Conservation (phyloP, 768 basidiomycete genomes). For the Termitomyces sp. region DNA sequence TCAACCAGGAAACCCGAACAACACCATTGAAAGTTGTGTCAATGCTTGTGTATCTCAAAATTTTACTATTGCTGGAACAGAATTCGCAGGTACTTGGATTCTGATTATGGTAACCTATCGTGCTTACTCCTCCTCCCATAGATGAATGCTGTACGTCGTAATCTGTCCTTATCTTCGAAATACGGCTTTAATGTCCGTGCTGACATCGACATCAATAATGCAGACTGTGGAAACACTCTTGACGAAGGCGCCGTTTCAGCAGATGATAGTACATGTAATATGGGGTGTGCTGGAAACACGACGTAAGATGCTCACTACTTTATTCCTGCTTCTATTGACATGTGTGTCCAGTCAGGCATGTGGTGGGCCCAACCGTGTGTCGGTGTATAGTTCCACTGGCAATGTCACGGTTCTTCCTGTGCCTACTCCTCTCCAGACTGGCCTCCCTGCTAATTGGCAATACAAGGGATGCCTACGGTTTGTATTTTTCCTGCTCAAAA, state of each 20-base stretch:
- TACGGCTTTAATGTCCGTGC: neutral
- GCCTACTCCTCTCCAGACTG: conserved; percentile 47
- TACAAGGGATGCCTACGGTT: conserved; percentile 68
- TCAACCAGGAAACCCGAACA: conserved; percentile 20
- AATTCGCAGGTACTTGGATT: conserved; percentile 48
- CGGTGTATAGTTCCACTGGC: conserved; percentile 53
- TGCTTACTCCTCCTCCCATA: conserved; percentile 5
- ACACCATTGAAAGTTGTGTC: conserved; percentile 64
- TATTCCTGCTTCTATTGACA: conserved; percentile 2
- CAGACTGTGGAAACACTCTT: conserved; percentile 69
- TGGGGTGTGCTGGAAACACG: conserved; percentile 67
- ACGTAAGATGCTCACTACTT: conserved; percentile 34
- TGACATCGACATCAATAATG: neutral
- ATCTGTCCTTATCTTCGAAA: neutral
- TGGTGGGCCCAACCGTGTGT: conserved; percentile 68
- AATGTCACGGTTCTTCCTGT: conserved; percentile 52
- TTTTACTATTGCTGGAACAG: conserved; percentile 64
- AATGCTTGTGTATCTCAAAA: conserved; percentile 45
- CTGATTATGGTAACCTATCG: neutral
- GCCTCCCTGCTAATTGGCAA: conserved; percentile 56
- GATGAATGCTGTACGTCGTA: conserved; percentile 40
- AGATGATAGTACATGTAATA: conserved; percentile 52
- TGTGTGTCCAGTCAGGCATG: conserved; percentile 48
- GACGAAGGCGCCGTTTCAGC: conserved; percentile 52
- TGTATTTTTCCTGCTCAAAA: conserved; percentile 13